These are phyloP conservation scores for Aspergillus sojae DNA, from an alignment of 2,329 filamentous ascomycete genomes.

Conservation along the genomic window DNA sequence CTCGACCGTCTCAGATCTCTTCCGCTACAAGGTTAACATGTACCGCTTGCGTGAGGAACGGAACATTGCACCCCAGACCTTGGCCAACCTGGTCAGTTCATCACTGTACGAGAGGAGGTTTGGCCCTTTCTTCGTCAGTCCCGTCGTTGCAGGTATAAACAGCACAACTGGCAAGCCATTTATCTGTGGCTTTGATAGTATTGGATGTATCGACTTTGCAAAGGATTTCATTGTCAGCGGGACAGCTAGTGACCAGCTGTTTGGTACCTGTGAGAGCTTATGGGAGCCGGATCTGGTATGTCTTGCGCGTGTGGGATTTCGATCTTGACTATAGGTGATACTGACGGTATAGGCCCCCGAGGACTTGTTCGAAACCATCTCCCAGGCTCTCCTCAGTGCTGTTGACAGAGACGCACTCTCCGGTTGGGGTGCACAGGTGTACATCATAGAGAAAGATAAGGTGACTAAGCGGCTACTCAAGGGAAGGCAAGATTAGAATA, in stretches of 20 bases:
- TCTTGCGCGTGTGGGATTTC: constrained; percentile 21
- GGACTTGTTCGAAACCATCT: constrained; percentile 97
- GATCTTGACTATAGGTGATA: not conserved
- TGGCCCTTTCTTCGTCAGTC: constrained; percentile 93
- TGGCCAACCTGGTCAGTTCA: constrained; percentile 92
- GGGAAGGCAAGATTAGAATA: constrained; percentile 83
- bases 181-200: constrained; percentile 98
- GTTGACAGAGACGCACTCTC: constrained; percentile 96
- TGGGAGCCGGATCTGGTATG: constrained; percentile 96
- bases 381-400: constrained; percentile 91
- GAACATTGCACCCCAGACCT: constrained; percentile 88
- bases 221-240: constrained; percentile 99
- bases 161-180: constrained; percentile 93
- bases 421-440: constrained; percentile 97
- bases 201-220: constrained; percentile 98
- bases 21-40: constrained; percentile 99
- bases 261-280: constrained; percentile 96
- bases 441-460: constrained; percentile 99
- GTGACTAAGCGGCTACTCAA: constrained; percentile 98
- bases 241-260: constrained; percentile 94
- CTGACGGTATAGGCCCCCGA: constrained; percentile 68
- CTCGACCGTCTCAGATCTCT: constrained; percentile 89
- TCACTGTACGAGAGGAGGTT: constrained; percentile 94
- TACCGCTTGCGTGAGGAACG: constrained; percentile 98
- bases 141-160: constrained; percentile 93